phyloP scores from a whole-genome alignment of 2,329 filamentous ascomycete genomes.

The Claviceps pazoutovae region DNA sequence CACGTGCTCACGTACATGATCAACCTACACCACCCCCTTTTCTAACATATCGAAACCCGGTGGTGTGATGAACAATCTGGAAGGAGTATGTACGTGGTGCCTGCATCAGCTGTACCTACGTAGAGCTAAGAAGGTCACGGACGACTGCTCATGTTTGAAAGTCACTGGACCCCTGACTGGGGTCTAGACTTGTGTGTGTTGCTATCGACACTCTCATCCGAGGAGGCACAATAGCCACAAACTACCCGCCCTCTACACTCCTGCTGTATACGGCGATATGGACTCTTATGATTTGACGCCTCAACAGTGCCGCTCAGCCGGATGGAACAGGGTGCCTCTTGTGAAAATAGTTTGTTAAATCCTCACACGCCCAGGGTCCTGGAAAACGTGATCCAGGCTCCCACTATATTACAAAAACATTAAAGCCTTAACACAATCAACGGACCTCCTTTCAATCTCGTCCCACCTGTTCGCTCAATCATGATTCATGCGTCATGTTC shows the following conservation, averaged over 20 bases:
- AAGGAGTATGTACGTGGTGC: not conserved
- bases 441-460: constrained; percentile 8
- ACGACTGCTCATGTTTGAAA: not conserved
- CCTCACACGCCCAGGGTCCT: no score
- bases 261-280: not conserved
- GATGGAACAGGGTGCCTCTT: no score
- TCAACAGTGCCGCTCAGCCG: no score
- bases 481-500: constrained; percentile 34
- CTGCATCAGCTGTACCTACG: not conserved
- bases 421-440: no score
- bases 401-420: no score
- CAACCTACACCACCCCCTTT: not conserved
- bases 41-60: not conserved
- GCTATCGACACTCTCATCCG: constrained; percentile 3
- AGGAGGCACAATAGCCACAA: not conserved
- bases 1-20: not conserved
- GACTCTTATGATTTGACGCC: not conserved
- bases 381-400: no score
- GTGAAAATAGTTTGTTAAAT: no score
- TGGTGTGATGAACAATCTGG: not conserved
- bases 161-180: not conserved
- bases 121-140: not conserved
- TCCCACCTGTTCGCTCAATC: constrained; percentile 31
- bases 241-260: not conserved
- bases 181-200: not conserved